Base-by-base conservation (phyloP, 345 rosid species). In the Eucalyptus tenuipes region DNA sequence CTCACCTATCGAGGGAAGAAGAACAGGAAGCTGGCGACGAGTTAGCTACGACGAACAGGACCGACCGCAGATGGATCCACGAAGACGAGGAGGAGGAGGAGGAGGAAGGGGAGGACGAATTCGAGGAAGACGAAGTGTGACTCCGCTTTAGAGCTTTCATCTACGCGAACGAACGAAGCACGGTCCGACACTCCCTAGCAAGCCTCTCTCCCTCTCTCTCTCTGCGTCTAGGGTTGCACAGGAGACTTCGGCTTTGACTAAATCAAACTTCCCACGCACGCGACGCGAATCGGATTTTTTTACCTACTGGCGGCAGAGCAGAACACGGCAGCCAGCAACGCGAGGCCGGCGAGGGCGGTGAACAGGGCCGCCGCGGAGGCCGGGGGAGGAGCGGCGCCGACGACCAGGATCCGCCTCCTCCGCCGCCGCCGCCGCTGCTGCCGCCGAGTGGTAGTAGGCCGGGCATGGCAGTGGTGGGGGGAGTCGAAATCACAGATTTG, bases 61-160 rank as follows among this genome's bases (percentile, higher is more conserved):
- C 98, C 90, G 99, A 96, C 88, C 99, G 99, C 95, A 97, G 92
- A 88, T 95, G 97, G 92, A 93, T 89, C 99, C 99, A 97, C 66
- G 98, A 94, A 47, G 97, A 94, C 0, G 94, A 94, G 3, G 94
- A 88, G 33, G 96, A 93, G 40, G 96, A 93, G 2, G 95, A 87
- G 7, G 96, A 94, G 89, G 96, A 91, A 79, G 97, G 93, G 75
- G 98, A 96, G 24, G 98, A 90, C 31, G 95, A 92, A 88, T 92
- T 94, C 61, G 97, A 92, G 89, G 98, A 92, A 90, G 98, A 91
- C 88, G 92, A 91, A 88, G 98, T 96, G 82, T 94, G 95, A 92
- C 96, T 98, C 89, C 97, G 91, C 90, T 92, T 88, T 80, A 97
- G 94, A 94, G 99, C 98, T 95, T 91, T 96, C 99, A 98, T 98